Base-by-base conservation (phyloP, 768 basidiomycete species). In the Mycena capillaripes region DNA sequence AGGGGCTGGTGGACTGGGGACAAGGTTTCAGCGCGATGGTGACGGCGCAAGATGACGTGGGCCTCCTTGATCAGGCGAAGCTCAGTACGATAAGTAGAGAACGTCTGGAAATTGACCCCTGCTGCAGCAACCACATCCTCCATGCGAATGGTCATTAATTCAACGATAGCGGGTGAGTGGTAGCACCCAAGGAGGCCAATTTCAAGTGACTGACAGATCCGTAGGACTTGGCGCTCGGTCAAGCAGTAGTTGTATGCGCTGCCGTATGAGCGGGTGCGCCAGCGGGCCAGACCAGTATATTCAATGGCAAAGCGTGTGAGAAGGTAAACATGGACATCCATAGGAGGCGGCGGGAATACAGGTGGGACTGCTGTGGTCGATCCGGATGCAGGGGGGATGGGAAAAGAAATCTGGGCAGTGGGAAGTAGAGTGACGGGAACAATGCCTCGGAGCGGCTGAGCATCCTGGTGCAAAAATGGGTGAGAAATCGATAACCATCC, bases 31-130 rank as follows among this genome's bases (percentile, higher is more conserved):
- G 23, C 25, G 4, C 63, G 63, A 2, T 65, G 34, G 4, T 40
- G 50, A n/a, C 63, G 63, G 8, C 63, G 63, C 5, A 65, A 23
- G 36, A 65, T 29, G 12, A 53, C 11, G 17, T 53, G 63, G 17
- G 52, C 63, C 17, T 53, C 36, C 36, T 55, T 53, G 25, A 27
- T 53, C 29, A 38, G 9, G 7, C 50, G 25, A 4, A 65, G 36
- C 38, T 65, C 63, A 5, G 63, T 65, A n/a, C 63, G 63, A 27
- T 53, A 65, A 3, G 63, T 65, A 1, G 50, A 9, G 19, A 52
- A 65, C 1, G 63, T 65, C 25, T 65, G 63, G 19, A n/a, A 14
- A n/a, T 65, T 65, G 30, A 65, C 55, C 1, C 52, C 63, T 21
- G 63, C 63, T 3, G 63, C 38, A 25, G 23, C 25, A 0, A 65